These are phyloP conservation scores for Spinacia oleracea DNA, from an alignment of 179 eudicot genomes.

Conservation along the genomic window DNA sequence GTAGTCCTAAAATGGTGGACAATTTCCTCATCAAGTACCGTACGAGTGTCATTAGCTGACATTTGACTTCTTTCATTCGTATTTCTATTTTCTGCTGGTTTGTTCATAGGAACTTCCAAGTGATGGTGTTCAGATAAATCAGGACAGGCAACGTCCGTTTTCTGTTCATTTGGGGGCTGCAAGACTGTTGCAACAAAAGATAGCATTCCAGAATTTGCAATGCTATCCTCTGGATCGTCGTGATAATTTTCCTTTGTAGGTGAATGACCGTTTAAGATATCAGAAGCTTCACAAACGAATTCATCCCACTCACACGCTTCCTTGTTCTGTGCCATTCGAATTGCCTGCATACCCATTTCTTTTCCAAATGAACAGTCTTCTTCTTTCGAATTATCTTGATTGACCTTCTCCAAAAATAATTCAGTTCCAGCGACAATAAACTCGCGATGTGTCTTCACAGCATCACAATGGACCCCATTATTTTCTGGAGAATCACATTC, in stretches of 20 bases:
- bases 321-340: conserved; percentile 33
- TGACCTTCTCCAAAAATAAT: conserved; percentile 29
- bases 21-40: conserved; percentile 24
- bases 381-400: conserved; percentile 32
- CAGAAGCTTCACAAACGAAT: conserved; percentile 56
- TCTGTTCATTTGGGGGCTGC: conserved; percentile 32
- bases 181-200: conserved; percentile 34
- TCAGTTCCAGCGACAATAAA: conserved; percentile 26
- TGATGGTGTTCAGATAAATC: conserved; percentile 35
- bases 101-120: conserved; percentile 10
- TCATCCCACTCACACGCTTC: conserved; percentile 65
- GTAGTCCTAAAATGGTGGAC: conserved; percentile 33
- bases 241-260: conserved; percentile 33
- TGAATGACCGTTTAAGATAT: conserved; percentile 51
- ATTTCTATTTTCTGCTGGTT: conserved; percentile 26
- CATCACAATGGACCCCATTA: conserved; percentile 6
- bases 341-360: conserved; percentile 29
- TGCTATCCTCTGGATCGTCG: conserved; percentile 28
- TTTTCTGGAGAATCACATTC: conserved; percentile 34
- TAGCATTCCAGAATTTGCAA: conserved; percentile 38
- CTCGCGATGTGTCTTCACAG: conserved; percentile 16
- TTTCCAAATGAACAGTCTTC: conserved; percentile 23
- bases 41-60: conserved; percentile 14
- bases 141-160: conserved; percentile 27
- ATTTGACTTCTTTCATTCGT: conserved; percentile 26